These are phyloP conservation scores for Prunus armeniaca DNA, from an alignment of 306 rosid species.

Conservation along the genomic window DNA sequence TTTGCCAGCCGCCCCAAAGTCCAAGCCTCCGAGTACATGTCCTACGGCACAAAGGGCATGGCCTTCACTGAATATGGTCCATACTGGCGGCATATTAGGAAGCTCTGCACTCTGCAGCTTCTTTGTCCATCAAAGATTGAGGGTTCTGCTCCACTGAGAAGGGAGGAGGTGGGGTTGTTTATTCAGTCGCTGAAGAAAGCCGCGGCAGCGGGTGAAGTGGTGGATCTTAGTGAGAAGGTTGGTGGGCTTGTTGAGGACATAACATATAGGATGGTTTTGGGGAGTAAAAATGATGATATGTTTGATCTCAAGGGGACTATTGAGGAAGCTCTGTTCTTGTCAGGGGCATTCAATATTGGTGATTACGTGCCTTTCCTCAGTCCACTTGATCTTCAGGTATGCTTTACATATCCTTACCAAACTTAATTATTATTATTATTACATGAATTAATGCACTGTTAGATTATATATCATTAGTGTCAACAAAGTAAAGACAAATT, in stretches of 20 bases:
- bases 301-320: conserved; percentile 30
- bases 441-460: no score
- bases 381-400: conserved; percentile 38
- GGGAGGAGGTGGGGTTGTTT: conserved; percentile 1
- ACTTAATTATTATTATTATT: neutral
- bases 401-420: neutral
- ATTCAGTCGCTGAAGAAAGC: conserved; percentile 2
- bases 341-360: conserved; percentile 32
- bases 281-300: neutral
- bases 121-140: conserved; percentile 1
- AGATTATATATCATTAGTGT: no score
- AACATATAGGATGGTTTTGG: neutral
- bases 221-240: conserved; percentile 21
- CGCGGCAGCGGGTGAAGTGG: conserved; percentile 13
- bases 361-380: conserved; percentile 36
- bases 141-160: neutral
- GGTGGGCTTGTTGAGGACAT: conserved; percentile 6
- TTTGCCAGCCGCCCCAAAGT: conserved; percentile 4
- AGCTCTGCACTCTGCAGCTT: conserved; percentile 24
- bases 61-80: conserved; percentile 15
- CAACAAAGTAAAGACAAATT: no score
- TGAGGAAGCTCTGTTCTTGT: neutral
- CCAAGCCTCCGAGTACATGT: conserved; percentile 16
- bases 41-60: conserved; percentile 29
- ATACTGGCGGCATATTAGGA: conserved; percentile 38